These are phyloP conservation scores for Plasmodium sp. DNA, from an alignment of 169 alveolate genomes.

Conservation along the genomic window DNA sequence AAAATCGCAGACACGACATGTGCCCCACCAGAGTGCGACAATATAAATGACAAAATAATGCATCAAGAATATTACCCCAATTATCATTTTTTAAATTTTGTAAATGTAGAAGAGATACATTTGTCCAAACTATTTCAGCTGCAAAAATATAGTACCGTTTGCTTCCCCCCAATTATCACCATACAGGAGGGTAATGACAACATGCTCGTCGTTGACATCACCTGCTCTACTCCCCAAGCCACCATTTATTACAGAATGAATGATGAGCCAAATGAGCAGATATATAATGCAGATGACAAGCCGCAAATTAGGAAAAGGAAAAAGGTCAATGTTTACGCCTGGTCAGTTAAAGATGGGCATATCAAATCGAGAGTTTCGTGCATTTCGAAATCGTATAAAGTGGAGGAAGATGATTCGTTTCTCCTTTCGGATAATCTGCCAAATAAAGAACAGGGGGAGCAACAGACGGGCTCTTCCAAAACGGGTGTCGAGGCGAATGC, in stretches of 20 bases:
- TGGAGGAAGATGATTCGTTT: conserved; percentile 1
- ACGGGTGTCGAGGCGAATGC: not conserved
- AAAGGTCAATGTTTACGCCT: conserved; percentile 46
- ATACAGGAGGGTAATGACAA: conserved; percentile 73
- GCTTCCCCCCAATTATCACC: conserved; percentile 81
- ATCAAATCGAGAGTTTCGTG: conserved; percentile 61
- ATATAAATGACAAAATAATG: conserved; percentile 78
- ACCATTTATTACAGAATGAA: conserved; percentile 37
- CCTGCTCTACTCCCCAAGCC: conserved; percentile 38
- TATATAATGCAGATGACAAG: conserved; percentile 30
- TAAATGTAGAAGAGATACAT: conserved; percentile 81
- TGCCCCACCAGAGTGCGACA: conserved; percentile 86
- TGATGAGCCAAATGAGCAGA: conserved; percentile 29
- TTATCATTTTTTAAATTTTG: conserved; percentile 84
- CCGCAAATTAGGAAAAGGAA: conserved; percentile 40
- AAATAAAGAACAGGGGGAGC: not conserved
- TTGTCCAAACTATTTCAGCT: conserved; percentile 79
- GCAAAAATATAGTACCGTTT: conserved; percentile 73
- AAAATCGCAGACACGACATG: conserved; percentile 81
- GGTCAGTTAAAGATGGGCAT: conserved; percentile 53
- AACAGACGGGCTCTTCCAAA: not conserved
- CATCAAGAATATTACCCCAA: conserved; percentile 84
- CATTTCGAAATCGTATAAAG: conserved; percentile 63
- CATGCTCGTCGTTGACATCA: conserved; percentile 18
- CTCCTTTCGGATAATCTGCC: not conserved